Base-by-base conservation (phyloP, 352 stramenopile species). In the Globisporangium nagaii region DNA sequence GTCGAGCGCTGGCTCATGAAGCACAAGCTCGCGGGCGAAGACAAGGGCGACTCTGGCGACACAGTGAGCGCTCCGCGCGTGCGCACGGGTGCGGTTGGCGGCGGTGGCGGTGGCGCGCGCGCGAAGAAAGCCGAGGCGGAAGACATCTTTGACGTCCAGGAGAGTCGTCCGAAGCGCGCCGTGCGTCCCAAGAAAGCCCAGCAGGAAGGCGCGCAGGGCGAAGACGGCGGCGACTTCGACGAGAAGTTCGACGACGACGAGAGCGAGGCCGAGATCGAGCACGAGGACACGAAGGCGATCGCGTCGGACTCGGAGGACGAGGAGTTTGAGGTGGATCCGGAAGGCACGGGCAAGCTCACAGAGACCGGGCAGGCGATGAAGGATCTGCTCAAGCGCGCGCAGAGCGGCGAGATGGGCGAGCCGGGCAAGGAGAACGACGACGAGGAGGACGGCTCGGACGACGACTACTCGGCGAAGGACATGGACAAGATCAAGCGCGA, bases 1-100 rank as follows among this genome's bases (percentile, higher is more conserved):
- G 84, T 92, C 19, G 84, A 94, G 63, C 81, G 82, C 56, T 92
- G 84, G 81, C 75, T 94, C 48, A 94, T 92, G 82, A 89, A 90
- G 66, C 83, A 93, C 70, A 89, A 88, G 65, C 76, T 93, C 46
- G 81, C 84, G 22, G 72, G 75, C 20, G 82, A 92, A 25, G 81
- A 92, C 42, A 88, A 85, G 62, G 51, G 53, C 22, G 82, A 88
- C 25, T 41, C 50, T 6, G 63, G 60, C 19, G 76, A 87, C 36
- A 73, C 82, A 2, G 75, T 91, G 9, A 84, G 76, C 41, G 79
- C 71, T 2, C 77, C 84, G 4, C 75, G 75, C 19, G 66, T 94
- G 24, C 79, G 79, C 30, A 94, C 82, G 24, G 84, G 84, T 8
- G 81, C 82, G 0, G 46, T 92, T 9, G 65, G 58, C 36, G 62